Conservation (phyloP, 2,329 filamentous ascomycete genomes). For the Tolypocladium endophyticum region DNA sequence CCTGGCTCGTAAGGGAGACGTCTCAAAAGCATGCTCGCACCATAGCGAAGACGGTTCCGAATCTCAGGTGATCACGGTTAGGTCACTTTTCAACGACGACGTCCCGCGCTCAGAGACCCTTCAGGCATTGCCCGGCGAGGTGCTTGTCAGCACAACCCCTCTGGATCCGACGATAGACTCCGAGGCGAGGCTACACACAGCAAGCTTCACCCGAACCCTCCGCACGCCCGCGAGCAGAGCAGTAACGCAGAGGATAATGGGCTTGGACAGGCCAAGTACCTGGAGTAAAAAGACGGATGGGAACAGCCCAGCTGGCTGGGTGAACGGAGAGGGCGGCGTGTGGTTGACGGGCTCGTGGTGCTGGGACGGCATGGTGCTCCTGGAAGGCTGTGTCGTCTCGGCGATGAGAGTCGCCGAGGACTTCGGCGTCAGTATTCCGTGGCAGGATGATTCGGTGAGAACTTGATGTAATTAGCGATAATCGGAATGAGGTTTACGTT, state of each 20-base stretch:
- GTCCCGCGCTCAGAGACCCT: constrained; percentile 35
- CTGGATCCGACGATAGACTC: constrained; percentile 23
- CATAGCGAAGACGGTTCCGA: constrained; percentile 11
- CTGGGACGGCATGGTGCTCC: constrained; percentile 53
- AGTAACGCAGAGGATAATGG: constrained; percentile 36
- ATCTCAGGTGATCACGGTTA: constrained; percentile 23
- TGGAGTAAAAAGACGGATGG: constrained; percentile 2
- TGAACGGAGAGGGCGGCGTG: constrained; percentile 41
- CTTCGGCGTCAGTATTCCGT: constrained; percentile 35
- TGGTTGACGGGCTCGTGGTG: constrained; percentile 51
- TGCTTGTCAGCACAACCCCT: constrained; percentile 42
- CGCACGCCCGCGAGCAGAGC: constrained; percentile 35
- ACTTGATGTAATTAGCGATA: not conserved
- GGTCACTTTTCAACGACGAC: constrained; percentile 19
- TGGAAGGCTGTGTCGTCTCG: constrained; percentile 50
- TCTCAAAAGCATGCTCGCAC: constrained; percentile 14
- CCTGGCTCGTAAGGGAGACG: not conserved
- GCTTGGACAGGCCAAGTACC: constrained; percentile 1
- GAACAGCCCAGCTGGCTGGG: constrained; percentile 23
- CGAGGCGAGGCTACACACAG: constrained; percentile 29
- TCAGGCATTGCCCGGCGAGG: constrained; percentile 38
- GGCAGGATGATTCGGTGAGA: constrained; percentile 6
- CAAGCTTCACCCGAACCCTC: constrained; percentile 41
- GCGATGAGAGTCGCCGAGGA: constrained; percentile 44
- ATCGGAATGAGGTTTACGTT: not conserved